A percentile compares a stretch with the other conserved stretches of the same genome.
Evolutionary conservation across 2,329 filamentous ascomycete genomes (phyloP).

Genomic region (Cordyceps cateniannulata): DNA sequence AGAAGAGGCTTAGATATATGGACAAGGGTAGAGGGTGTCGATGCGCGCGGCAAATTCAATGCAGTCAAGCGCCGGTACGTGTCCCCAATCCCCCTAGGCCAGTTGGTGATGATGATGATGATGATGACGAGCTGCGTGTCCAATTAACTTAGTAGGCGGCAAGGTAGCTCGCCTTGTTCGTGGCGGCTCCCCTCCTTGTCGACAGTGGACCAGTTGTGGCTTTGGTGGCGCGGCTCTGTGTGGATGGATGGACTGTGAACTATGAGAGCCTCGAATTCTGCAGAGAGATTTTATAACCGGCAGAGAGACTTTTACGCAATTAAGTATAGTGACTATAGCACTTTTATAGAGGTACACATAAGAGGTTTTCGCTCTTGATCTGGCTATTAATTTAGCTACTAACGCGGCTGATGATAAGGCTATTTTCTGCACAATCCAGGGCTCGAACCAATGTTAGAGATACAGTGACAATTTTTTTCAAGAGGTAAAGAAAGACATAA

Average conservation of each 20-base stretch:
- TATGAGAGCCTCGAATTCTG: too few relatives aligned
- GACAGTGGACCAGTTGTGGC: constrained; percentile 8
- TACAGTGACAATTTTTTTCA: too few relatives aligned
- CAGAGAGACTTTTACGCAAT: too few relatives aligned
- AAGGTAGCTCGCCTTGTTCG: not conserved
- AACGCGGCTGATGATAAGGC: too few relatives aligned
- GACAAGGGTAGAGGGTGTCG: not conserved
- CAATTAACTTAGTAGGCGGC: not conserved
- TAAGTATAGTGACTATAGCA: too few relatives aligned
- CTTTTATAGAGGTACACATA: too few relatives aligned
- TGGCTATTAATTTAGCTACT: too few relatives aligned
- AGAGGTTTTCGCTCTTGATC: too few relatives aligned
- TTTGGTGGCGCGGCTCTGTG: not conserved
- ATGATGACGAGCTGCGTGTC: constrained; percentile 8
- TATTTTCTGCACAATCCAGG: too few relatives aligned
- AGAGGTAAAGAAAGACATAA: too few relatives aligned
- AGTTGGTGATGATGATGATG: not conserved
- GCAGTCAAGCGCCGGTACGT: not conserved
- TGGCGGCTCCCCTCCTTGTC: constrained; percentile 7
- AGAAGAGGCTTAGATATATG: not conserved
- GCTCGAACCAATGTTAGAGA: not conserved
- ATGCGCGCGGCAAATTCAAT: not conserved
- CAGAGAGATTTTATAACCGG: too few relatives aligned
- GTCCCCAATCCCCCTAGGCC: constrained; percentile 2
- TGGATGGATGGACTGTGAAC: too few relatives aligned